Evolutionary conservation across 2,329 filamentous ascomycete genomes (phyloP), one percentile per base, ranked within the genome.

Genomic region (Claviceps citrina): DNA sequence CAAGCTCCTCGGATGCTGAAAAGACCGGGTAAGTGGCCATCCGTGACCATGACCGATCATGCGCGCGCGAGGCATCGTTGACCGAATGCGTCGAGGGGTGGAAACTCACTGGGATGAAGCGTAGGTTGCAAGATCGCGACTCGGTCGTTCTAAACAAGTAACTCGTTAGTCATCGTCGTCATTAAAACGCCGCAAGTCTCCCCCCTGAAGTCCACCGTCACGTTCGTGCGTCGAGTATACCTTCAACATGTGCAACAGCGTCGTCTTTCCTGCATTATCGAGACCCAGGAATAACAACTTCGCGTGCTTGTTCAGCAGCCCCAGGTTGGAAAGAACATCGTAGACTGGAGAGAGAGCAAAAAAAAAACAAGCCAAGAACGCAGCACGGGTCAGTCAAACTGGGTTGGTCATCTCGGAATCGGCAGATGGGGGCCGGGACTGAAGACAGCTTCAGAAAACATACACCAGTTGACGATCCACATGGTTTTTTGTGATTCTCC

Each of bases 401-500:
- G 18, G 15, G 20, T 4, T 7, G 15, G 20, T 4, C 5, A 28
- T 30, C 24, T 15, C 24, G 7, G 10, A 1, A 25, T 24, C 22
- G 38, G 25, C 26, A 38, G 41, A 41, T 42, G 27, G 30, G 38
- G 36, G 10, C 41, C 36, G 32, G 31, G 27, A 36, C 6, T 41
- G 38, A 39, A 43, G 15, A 41, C 33, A 36, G 31, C 36, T 37
- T 33, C 40, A 40, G 46, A 49, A 25, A 25, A 70, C 77, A 59
- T 85, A 93, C 84, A 93, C 85, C 86, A 94, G 75, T 89, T 86
- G 60, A 93, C 66, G 62, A 94, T 82, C 84, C 84, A 93, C 86
- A 94, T 93, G 48, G 57, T 70, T 64, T 51, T 49, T 44, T 39
- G 24, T n/a, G 5, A 8, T 12, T 39, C 25, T 22, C 16, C 13